These are phyloP conservation scores for Nannochloris sp. DNA, from an alignment of 139 green algal genomes.

Conservation along the genomic window DNA sequence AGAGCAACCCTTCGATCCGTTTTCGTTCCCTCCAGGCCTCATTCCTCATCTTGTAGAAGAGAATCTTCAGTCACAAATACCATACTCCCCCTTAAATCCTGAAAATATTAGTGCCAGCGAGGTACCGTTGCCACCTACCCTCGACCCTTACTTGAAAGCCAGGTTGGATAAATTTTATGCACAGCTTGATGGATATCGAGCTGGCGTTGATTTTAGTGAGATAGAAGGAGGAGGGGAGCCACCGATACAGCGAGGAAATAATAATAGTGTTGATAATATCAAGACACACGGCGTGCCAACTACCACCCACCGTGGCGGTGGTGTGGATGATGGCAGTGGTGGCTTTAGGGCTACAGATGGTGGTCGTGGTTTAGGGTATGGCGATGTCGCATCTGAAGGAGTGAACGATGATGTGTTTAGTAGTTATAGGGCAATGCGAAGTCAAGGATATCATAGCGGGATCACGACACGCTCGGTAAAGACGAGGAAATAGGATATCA, in stretches of 20 bases:
- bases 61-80: conserved; percentile 40
- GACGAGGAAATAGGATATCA: conserved; percentile 2
- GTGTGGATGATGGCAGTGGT: conserved; percentile 9
- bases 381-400: neutral
- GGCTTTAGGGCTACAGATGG: neutral
- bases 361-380: conserved; percentile 7
- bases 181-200: conserved; percentile 58
- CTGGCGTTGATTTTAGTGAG: conserved; percentile 29
- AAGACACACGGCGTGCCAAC: neutral
- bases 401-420: conserved; percentile 35
- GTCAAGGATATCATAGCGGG: conserved; percentile 45
- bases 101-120: conserved; percentile 32
- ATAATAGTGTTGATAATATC: no score
- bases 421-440: conserved; percentile 35
- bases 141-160: conserved; percentile 62
- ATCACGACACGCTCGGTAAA: conserved; percentile 20
- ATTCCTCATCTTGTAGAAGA: conserved; percentile 59
- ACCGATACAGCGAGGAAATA: no score
- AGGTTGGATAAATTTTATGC: conserved; percentile 68
- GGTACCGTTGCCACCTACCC: conserved; percentile 41
- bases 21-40: conserved; percentile 70
- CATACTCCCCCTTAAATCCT: conserved; percentile 48
- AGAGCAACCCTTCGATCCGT: conserved; percentile 28
- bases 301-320: neutral
- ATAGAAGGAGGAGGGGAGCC: no score